Conservation (phyloP, 371 early-diverging fungal species). For the Mucor racemosus region DNA sequence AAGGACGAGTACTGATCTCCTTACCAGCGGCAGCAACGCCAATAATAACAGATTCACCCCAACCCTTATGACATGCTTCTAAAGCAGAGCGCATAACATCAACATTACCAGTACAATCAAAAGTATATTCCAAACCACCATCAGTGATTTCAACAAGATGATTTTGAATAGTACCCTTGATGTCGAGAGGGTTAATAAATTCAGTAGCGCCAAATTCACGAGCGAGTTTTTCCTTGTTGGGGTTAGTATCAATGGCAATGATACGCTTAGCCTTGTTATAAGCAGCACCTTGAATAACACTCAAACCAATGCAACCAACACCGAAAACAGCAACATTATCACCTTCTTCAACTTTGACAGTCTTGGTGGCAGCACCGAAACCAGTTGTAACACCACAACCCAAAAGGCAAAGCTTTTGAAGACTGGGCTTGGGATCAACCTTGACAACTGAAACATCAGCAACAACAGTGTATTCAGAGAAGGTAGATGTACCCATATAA, state of each 20-base stretch:
- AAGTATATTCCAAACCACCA: slow-evolving; percentile 95
- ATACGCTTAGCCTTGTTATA: slow-evolving; percentile 80
- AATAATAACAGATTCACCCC: slow-evolving; percentile 88
- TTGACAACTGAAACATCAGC: slow-evolving; percentile 92
- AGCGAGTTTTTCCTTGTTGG: slow-evolving; percentile 76
- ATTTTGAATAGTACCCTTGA: slow-evolving; percentile 78
- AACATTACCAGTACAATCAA: slow-evolving; percentile 93
- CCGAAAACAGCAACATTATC: slow-evolving; percentile 91
- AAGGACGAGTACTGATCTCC: slow-evolving; percentile 92
- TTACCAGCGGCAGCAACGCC: slow-evolving; percentile 94
- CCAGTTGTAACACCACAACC: slow-evolving; percentile 97
- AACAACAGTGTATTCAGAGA: slow-evolving; percentile 94
- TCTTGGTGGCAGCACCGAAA: slow-evolving; percentile 93
- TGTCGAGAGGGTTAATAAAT: slow-evolving; percentile 88
- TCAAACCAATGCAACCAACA: slow-evolving; percentile 93
- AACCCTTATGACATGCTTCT: slow-evolving; percentile 93
- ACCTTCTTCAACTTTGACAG: slow-evolving; percentile 87
- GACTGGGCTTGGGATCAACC: slow-evolving; percentile 76
- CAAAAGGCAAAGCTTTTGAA: slow-evolving; percentile 88
- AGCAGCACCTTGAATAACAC: slow-evolving; percentile 88
- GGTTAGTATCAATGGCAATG: slow-evolving; percentile 91
- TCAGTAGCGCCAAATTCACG: slow-evolving; percentile 92
- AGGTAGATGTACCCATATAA: slow-evolving; percentile 97
- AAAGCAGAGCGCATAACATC: slow-evolving; percentile 94
- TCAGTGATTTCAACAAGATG: slow-evolving; percentile 89